Evolutionary conservation across 306 rosid species (phyloP), one percentile per base, ranked within the genome.

Genomic region (Cajanus cajan): DNA sequence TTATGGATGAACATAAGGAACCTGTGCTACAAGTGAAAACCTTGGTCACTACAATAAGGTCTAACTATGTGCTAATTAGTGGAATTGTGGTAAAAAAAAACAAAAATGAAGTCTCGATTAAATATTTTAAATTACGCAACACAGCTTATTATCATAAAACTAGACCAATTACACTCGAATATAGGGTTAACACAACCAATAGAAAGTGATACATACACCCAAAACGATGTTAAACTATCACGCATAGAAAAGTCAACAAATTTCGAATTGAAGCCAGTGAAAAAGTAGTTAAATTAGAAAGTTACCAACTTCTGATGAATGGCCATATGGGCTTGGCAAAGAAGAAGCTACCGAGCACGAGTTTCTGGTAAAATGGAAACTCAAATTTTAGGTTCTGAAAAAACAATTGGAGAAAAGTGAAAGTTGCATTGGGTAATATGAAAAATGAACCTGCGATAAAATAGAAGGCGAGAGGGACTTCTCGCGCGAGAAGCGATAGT

Each of bases 271-370:
- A 13, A 72, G 71, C 13, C 12, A 24, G 8, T 33, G 4, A 31
- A 84, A 21, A 4, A 78, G 52, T 14, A 37, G 6, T 2, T 7
- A 55, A 55, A 33, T 25, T 39, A 52, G 68, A 34, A 61, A 64
- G 14, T 85, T 89, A 92, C 97, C 93, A 59, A 80, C 18, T 68
- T 82, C 64, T 3, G 86, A 82, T 28, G 87, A 74, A 72, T 81
- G 75, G 0, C 84, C 89, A 78, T 88, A 89, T 0, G 92, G 85
- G 81, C 80, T 72, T 74, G 82, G 82, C 75, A 88, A 79, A 71
- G 92, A 84, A 75, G 93, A 88, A 48, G 85, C 81, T 41, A 82
- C 31, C 40, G 89, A 83, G 39, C 82, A 82, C 1, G 87, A 74
- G 65, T 76, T 87, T 84, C 98, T 90, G 85, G 48, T 51, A 71